Base-by-base conservation (phyloP, 2,329 filamentous ascomycete genomes). In the Ophiostoma fasciatum region DNA sequence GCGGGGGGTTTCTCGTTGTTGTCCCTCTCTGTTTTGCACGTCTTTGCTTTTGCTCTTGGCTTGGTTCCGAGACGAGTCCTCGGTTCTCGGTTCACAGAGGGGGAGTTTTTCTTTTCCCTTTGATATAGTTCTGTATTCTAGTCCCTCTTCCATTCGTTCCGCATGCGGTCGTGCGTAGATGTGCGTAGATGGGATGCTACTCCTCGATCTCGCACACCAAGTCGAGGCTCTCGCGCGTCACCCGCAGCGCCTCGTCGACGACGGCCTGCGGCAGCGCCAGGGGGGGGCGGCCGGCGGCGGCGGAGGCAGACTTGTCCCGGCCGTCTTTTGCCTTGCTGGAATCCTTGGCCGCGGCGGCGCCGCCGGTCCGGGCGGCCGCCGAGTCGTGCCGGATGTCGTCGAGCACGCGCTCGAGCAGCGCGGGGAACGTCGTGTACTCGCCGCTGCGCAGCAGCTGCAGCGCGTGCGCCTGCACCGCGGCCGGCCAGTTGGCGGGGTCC, bases 401-500 rank as follows among this genome's bases (percentile, higher is more conserved):
- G 46, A 78, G 59, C 15, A 78, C 67, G 41, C 68, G 69, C 35
- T 60, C 57, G 42, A 78, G 62, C 21, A 78, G 68, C n/a, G 61
- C 63, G 2, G 72, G 72, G 50, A 76, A 78, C 5, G 66, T 74
- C 17, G 62, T 64, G 33, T 65, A 62, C 42, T 76, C 67, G 53
- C 71, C 71, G 30, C 62, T 66, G 42, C 73, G 73, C 18, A 78
- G 64, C 45, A 78, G 66, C 15, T 62, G 45, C 23, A 77, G 63
- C 27, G 73, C 74, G 54, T 76, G 72, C 37, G 58, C 54, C 48
- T 77, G 70, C 43, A 78, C 59, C 33, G 58, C 48, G 10, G 73
- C 73, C 3, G 73, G 72, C 73, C 74, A 78, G 60, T 78, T 74
- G 44, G 64, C 58, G 5, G 60, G 52, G 55, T 75, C 61, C 33